phyloP scores from a whole-genome alignment of 345 rosid genomes.

The Eucalyptus marginata region DNA sequence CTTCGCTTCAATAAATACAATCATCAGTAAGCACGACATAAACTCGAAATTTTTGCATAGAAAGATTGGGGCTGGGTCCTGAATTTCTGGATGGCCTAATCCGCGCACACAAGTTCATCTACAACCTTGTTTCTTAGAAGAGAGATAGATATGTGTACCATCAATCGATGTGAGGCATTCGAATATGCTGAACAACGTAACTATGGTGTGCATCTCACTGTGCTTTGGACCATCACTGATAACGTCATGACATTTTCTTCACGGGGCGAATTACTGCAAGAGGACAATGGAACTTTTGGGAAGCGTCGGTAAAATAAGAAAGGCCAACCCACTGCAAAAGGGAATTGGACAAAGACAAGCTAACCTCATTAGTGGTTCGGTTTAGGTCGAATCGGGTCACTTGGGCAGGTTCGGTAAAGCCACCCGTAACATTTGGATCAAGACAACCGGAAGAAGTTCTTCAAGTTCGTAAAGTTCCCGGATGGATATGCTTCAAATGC shows the following conservation, averaged over 20 bases:
- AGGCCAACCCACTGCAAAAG: neutral
- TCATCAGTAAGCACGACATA: rapidly evolving
- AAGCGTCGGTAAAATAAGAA: neutral
- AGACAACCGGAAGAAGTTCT: neutral
- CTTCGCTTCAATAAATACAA: neutral
- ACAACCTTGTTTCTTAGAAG: neutral
- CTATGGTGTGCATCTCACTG: neutral
- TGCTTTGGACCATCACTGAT: neutral
- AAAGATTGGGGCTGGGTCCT: neutral
- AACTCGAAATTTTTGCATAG: neutral
- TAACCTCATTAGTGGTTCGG: neutral
- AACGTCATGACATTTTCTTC: neutral
- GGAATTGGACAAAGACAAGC: neutral
- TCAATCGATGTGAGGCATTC: too few species aligned
- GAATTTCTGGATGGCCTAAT: neutral
- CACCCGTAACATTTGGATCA: neutral
- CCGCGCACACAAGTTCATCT: rapidly evolving
- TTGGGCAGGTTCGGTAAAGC: neutral
- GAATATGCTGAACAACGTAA: too few species aligned
- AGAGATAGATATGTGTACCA: neutral
- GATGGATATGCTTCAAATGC: neutral
- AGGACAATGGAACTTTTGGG: too few species aligned
- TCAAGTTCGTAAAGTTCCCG: neutral
- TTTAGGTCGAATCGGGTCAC: neutral
- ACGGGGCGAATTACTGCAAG: neutral